Evolutionary conservation across 1,284 basidiomycete species (phyloP), one percentile per base, ranked within the genome.

Genomic region (Rugosomyces carneus): DNA sequence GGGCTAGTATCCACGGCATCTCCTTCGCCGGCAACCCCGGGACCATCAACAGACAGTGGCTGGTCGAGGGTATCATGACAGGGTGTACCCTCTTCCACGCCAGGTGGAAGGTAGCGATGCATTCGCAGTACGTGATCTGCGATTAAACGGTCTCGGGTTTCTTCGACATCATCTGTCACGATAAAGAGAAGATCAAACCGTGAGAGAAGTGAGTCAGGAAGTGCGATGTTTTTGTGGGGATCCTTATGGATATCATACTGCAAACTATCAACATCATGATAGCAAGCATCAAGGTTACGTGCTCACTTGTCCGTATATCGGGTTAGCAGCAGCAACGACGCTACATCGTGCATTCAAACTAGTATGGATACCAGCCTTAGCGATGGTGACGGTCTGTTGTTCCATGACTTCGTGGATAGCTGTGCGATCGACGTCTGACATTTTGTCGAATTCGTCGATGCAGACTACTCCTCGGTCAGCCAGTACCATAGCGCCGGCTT

Each of bases 361-460:
- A 0, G 96, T 99, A 66, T 98, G 95, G 55, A 99, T 99, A 51
- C 96, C 96, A 9, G 96, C 96, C 63, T 99, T 99, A 49, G 96
- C 96, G 55, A 99, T 99, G 1, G 96, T 98, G 43, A 99, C 94
- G 0, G 96, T 99, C 65, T 98, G 95, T 66, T 96, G 93, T 65
- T 99, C 95, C 96, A 99, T 99, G 60, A 98, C 96, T 82, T 99
- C 96, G 70, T 99, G 96, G 57, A 99, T 99, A 23, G 96, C 95
- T n/a, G 98, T 95, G 56, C 96, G 84, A 70, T 99, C 95, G 54
- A 97, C 79, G 58, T 99, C 96, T 24, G 90, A 93, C 95, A 99
- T 99, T 67, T 99, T 99, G 78, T 99, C 95, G 60, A 99, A 99
- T 69, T 99, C 95, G 68, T 99, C 96, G 58, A 99, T 99, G 68